Conservation (phyloP, 2,329 filamentous ascomycete species). For the Colletotrichum sp. region DNA sequence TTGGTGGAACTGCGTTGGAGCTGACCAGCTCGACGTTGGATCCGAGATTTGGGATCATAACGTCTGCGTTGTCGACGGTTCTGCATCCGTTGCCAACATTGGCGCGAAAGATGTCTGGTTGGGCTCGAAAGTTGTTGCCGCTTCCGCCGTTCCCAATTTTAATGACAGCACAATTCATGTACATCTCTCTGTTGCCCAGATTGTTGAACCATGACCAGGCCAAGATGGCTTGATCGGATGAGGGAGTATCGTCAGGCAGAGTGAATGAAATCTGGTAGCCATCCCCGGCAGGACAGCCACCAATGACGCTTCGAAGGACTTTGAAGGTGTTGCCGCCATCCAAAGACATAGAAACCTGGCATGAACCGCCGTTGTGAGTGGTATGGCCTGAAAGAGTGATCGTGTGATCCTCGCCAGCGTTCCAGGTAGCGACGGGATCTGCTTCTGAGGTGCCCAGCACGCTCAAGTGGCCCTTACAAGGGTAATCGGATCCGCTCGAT, state of each 20-base stretch:
- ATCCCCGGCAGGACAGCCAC: slow-evolving; percentile 35
- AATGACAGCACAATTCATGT: slow-evolving; percentile 71
- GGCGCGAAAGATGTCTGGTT: slow-evolving; percentile 72
- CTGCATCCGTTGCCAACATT: slow-evolving; percentile 62
- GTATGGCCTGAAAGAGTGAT: slow-evolving; percentile 60
- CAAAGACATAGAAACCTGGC: slow-evolving; percentile 67
- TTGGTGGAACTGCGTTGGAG: background rate
- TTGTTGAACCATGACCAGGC: slow-evolving; percentile 71
- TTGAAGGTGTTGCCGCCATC: slow-evolving; percentile 65
- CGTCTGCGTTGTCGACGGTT: slow-evolving; percentile 54
- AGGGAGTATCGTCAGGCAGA: slow-evolving; percentile 55
- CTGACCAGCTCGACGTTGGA: slow-evolving; percentile 43
- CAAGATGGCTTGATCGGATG: slow-evolving; percentile 54
- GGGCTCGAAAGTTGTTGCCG: slow-evolving; percentile 26
- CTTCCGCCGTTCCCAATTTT: slow-evolving; percentile 41
- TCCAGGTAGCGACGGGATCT: slow-evolving; percentile 53
- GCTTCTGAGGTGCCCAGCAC: slow-evolving; percentile 35
- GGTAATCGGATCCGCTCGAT: slow-evolving; percentile 57
- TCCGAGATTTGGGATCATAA: slow-evolving; percentile 69
- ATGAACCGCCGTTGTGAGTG: slow-evolving; percentile 63
- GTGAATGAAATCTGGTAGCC: slow-evolving; percentile 27
- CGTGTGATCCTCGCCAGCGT: slow-evolving; percentile 56
- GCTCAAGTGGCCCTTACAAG: slow-evolving; percentile 59
- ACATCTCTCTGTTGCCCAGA: slow-evolving; percentile 70
- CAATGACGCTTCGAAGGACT: slow-evolving; percentile 46